Conservation (phyloP, 768 basidiomycete species). For the Xerocomus potaroensis region DNA sequence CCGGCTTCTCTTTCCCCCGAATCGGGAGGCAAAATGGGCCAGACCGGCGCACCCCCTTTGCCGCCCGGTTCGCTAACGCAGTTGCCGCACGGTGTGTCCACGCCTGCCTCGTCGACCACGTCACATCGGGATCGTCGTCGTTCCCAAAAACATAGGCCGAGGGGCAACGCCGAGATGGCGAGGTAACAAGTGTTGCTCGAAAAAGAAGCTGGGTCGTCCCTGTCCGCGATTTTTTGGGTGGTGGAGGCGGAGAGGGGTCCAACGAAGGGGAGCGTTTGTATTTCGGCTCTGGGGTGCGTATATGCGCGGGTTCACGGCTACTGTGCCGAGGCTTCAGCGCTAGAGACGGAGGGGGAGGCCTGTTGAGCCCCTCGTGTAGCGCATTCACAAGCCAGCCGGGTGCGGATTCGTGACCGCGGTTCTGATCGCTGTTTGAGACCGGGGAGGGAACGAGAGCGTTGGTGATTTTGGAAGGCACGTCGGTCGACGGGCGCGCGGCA, state of each 20-base stretch:
- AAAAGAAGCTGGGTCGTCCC: too few relatives aligned
- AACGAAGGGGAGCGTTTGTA: constrained; percentile 5
- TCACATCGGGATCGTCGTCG: constrained; percentile 16
- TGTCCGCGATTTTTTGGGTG: neutral
- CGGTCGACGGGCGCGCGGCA: neutral
- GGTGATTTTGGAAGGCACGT: neutral
- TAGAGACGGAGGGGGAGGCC: neutral
- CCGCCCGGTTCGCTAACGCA: neutral
- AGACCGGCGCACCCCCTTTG: constrained; percentile 13
- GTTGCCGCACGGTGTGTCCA: neutral
- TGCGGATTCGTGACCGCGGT: neutral
- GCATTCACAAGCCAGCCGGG: constrained; percentile 9
- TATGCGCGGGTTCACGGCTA: neutral
- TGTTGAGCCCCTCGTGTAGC: neutral
- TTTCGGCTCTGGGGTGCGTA: constrained; percentile 7
- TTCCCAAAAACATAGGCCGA: constrained; percentile 23
- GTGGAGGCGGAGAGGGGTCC: neutral
- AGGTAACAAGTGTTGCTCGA: too few relatives aligned
- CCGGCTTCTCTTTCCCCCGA: neutral
- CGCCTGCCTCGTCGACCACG: constrained; percentile 15
- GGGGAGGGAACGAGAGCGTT: neutral
- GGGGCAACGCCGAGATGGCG: neutral
- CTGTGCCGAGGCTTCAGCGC: neutral
- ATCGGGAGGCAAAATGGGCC: constrained; percentile 22
- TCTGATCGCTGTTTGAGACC: too few relatives aligned